Percentiles rank a stretch among this genome's conserved stretches.
Conservation (phyloP, 306 rosid species). For the Trifolium repens region DNA sequence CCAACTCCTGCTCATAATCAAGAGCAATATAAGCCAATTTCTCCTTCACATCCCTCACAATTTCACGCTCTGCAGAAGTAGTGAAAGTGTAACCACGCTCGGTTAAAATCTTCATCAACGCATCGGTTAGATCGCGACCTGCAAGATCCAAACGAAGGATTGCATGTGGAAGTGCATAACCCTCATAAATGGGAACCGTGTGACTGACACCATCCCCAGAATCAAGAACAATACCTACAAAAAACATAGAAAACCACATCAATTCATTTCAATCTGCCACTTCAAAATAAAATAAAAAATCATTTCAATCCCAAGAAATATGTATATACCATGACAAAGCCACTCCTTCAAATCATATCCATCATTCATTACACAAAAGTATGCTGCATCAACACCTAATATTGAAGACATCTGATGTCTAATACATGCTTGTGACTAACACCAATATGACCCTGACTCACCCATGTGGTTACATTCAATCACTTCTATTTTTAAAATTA, state of each 20-base stretch:
- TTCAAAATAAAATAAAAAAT: neutral
- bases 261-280: slow-evolving; percentile 18
- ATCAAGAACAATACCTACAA: slow-evolving; percentile 59
- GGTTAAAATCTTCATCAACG: slow-evolving; percentile 77
- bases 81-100: slow-evolving; percentile 89
- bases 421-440: too few relatives aligned
- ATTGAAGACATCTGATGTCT: too few relatives aligned
- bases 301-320: slow-evolving; percentile 28
- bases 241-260: slow-evolving; percentile 30
- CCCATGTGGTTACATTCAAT: neutral
- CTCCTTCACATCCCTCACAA: slow-evolving; percentile 75
- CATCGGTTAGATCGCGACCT: slow-evolving; percentile 84
- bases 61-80: slow-evolving; percentile 84
- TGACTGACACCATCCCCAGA: slow-evolving; percentile 62
- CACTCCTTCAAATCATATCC: slow-evolving; percentile 26
- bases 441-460: neutral
- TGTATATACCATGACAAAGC: neutral
- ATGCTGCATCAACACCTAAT: too few relatives aligned
- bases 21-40: slow-evolving; percentile 74
- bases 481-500: neutral
- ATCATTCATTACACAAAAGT: slow-evolving; percentile 24
- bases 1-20: slow-evolving; percentile 79
- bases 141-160: slow-evolving; percentile 82
- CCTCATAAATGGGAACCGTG: slow-evolving; percentile 60
- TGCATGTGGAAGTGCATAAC: slow-evolving; percentile 60